A percentile compares a stretch with the other conserved stretches of the same genome.
Conservation (phyloP, 805 yeast genomes). For the Pichia cabralensis region DNA sequence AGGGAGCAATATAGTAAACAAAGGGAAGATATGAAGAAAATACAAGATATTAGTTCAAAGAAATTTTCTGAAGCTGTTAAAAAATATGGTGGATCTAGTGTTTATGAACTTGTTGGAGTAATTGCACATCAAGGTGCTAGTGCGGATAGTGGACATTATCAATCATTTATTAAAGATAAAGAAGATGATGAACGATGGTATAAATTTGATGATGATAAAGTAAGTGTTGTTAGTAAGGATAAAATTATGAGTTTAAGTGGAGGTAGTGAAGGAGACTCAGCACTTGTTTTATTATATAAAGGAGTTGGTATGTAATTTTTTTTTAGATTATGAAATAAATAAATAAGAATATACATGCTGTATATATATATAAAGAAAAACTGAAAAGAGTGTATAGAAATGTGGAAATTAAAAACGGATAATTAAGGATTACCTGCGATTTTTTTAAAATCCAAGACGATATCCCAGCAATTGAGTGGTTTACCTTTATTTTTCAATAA, state of each 20-base stretch:
- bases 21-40: slow-evolving; percentile 36
- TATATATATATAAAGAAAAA: not conserved
- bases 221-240: slow-evolving; percentile 64
- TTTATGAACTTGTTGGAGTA: slow-evolving; percentile 74
- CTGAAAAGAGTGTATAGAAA: not conserved
- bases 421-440: slow-evolving; percentile 28
- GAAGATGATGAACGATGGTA: slow-evolving; percentile 79
- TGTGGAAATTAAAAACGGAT: too few species aligned
- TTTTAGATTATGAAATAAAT: not conserved
- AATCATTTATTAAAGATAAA: slow-evolving; percentile 72
- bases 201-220: slow-evolving; percentile 90
- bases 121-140: slow-evolving; percentile 92
- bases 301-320: slow-evolving; percentile 52
- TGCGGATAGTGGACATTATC: slow-evolving; percentile 97
- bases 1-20: slow-evolving; percentile 49
- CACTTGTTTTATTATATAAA: slow-evolving; percentile 77
- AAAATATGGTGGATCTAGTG: slow-evolving; percentile 57
- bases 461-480: slow-evolving; percentile 76
- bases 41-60: slow-evolving; percentile 38
- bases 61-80: slow-evolving; percentile 32
- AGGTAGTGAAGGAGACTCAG: slow-evolving; percentile 97
- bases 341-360: too few species aligned
- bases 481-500: slow-evolving; percentile 51
- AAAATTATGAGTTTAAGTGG: slow-evolving; percentile 83
- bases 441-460: slow-evolving; percentile 58